phyloP scores from a whole-genome alignment of 2,329 filamentous ascomycete species.

The Curvularia spicifera region DNA sequence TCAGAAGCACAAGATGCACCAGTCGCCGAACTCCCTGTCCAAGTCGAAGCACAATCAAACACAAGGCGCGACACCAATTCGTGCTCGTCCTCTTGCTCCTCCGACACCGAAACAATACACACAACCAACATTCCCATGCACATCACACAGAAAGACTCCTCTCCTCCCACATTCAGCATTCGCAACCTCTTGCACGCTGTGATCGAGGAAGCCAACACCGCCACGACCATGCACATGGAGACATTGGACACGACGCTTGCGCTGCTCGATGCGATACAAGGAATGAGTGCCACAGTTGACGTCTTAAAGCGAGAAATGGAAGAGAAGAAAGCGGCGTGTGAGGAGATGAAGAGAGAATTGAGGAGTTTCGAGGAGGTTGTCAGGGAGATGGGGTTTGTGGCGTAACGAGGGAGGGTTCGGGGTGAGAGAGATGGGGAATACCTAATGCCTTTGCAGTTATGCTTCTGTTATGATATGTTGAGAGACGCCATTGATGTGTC shows the following conservation, averaged over 20 bases:
- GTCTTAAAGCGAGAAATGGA: constrained; percentile 20
- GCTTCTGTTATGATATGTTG: not conserved
- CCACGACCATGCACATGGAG: constrained; percentile 13
- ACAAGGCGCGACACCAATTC: not conserved
- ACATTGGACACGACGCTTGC: constrained; percentile 22
- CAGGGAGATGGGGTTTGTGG: not conserved
- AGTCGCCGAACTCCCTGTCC: not conserved
- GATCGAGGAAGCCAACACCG: constrained; percentile 16
- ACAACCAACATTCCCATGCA: not conserved
- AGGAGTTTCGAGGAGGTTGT: constrained; percentile 12
- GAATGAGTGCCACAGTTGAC: constrained; percentile 23
- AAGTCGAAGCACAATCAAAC: not conserved
- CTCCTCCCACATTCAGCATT: constrained; percentile 4
- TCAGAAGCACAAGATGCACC: not conserved
- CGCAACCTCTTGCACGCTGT: constrained; percentile 20
- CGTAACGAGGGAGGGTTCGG: not conserved
- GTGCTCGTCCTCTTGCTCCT: not conserved
- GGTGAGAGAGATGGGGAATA: not conserved
- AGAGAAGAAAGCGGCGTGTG: constrained; percentile 16
- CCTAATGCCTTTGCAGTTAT: not conserved
- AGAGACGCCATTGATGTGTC: too few relatives aligned
- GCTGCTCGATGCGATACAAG: constrained; percentile 20
- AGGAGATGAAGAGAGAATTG: constrained; percentile 18
- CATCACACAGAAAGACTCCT: not conserved
- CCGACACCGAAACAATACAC: not conserved